Evolutionary conservation across 1,284 basidiomycete genomes (phyloP).

Genomic region (Puccinia novopanici): DNA sequence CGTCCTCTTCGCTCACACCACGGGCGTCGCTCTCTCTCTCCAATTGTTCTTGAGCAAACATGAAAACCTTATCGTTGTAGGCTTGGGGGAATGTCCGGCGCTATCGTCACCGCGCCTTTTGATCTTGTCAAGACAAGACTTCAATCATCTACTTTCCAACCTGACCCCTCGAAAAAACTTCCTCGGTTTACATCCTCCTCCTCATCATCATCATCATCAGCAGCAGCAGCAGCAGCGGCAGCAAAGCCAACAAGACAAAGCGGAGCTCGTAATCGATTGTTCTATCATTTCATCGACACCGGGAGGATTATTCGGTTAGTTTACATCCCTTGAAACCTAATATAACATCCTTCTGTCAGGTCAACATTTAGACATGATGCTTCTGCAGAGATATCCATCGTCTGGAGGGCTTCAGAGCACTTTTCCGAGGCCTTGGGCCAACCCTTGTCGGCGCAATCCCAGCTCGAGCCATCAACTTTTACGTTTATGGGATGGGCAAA

Average conservation of each 20-base stretch:
- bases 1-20: neutral
- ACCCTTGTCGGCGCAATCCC: slow-evolving; percentile 93
- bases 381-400: slow-evolving; percentile 76
- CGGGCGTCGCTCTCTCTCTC: slow-evolving; percentile 17
- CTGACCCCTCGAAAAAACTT: slow-evolving; percentile 63
- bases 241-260: neutral
- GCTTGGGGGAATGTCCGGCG: slow-evolving; percentile 94
- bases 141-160: slow-evolving; percentile 66
- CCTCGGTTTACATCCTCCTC: slow-evolving; percentile 62
- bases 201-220: neutral
- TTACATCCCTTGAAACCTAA: neutral
- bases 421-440: slow-evolving; percentile 93
- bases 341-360: neutral
- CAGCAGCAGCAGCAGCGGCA: too few relatives aligned
- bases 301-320: slow-evolving; percentile 79
- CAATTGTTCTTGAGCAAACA: slow-evolving; percentile 18
- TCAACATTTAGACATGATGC: neutral
- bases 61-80: slow-evolving; percentile 61
- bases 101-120: slow-evolving; percentile 92
- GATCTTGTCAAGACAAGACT: slow-evolving; percentile 97
- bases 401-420: slow-evolving; percentile 83
- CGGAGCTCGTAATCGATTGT: slow-evolving; percentile 62
- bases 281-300: slow-evolving; percentile 95
- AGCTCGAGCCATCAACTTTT: slow-evolving; percentile 88
- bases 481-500: slow-evolving; percentile 96